Evolutionary conservation across 257 asterid genomes (phyloP).

Genomic region (Forsythia suspensa): DNA sequence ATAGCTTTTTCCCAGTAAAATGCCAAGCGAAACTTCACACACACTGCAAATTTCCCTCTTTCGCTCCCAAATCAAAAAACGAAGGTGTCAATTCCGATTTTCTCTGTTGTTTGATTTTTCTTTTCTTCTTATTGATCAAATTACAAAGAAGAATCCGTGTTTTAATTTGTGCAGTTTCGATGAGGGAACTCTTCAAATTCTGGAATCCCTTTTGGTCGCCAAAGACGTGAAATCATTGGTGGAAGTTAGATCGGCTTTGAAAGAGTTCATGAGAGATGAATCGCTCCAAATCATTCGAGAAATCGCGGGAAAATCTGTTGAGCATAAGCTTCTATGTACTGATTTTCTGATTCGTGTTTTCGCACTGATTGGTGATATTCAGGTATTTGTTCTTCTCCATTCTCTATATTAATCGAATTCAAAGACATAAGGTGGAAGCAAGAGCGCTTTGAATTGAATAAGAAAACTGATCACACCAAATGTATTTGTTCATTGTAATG

Average conservation of each 20-base stretch:
- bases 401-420: background rate
- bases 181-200: slow-evolving; percentile 56
- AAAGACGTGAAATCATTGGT: slow-evolving; percentile 49
- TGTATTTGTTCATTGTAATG: background rate
- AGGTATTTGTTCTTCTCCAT: slow-evolving; percentile 44
- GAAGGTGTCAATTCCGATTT: slow-evolving; percentile 44
- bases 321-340: slow-evolving; percentile 57
- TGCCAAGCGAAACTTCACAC: slow-evolving; percentile 35
- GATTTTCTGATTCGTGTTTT: slow-evolving; percentile 70
- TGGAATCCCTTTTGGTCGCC: slow-evolving; percentile 56
- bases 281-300: slow-evolving; percentile 55
- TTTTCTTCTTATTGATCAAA: background rate
- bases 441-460: background rate
- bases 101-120: background rate
- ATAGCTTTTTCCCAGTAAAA: slow-evolving; percentile 12
- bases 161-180: slow-evolving; percentile 49
- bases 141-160: slow-evolving; percentile 2
- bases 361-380: slow-evolving; percentile 68
- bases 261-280: slow-evolving; percentile 63
- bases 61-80: slow-evolving; percentile 49
- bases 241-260: slow-evolving; percentile 43
- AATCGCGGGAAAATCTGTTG: slow-evolving; percentile 46
- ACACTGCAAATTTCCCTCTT: slow-evolving; percentile 60
- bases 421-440: background rate
- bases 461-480: background rate